These are phyloP conservation scores for Russula sp. DNA, from an alignment of 768 basidiomycete genomes.

Conservation along the genomic window DNA sequence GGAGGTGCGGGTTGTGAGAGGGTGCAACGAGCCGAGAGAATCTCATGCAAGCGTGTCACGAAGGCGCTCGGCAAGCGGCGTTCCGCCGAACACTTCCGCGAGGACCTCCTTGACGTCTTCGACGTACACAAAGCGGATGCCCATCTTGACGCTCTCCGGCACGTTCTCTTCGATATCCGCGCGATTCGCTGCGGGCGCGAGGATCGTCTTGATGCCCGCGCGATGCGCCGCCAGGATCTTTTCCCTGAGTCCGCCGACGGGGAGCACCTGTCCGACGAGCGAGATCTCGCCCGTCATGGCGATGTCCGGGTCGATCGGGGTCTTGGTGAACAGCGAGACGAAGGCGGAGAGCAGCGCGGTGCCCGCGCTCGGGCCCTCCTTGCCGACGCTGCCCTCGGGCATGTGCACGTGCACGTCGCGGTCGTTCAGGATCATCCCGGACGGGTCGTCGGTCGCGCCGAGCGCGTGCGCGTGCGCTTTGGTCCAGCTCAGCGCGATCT, in stretches of 20 bases:
- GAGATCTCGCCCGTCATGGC: slow-evolving; percentile 99
- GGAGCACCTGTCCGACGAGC: slow-evolving; percentile 90
- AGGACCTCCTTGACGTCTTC: slow-evolving; percentile 89
- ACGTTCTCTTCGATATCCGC: slow-evolving; percentile 98
- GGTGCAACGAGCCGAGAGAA: neutral
- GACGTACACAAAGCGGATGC: slow-evolving; percentile 92
- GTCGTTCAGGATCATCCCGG: slow-evolving; percentile 77
- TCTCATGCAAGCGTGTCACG: slow-evolving; percentile 46
- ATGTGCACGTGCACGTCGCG: slow-evolving; percentile 94
- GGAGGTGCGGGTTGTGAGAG: neutral
- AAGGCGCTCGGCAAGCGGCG: slow-evolving; percentile 56
- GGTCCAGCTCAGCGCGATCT: slow-evolving; percentile 91
- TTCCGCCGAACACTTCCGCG: slow-evolving; percentile 74
- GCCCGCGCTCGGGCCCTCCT: slow-evolving; percentile 96
- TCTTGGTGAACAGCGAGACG: slow-evolving; percentile 86
- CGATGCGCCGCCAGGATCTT: slow-evolving; percentile 96
- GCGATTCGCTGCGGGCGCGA: slow-evolving; percentile 82
- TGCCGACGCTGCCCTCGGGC: slow-evolving; percentile 90
- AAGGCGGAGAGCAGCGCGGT: slow-evolving; percentile 90
- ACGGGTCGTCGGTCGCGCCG: slow-evolving; percentile 68
- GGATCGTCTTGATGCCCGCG: slow-evolving; percentile 89
- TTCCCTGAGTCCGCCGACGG: slow-evolving; percentile 94
- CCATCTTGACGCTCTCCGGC: slow-evolving; percentile 90
- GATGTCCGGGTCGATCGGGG: slow-evolving; percentile 77
- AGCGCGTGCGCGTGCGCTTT: slow-evolving; percentile 86